Percentiles rank a stretch among this genome's conserved stretches.
These are phyloP conservation scores for Ganoderma multipileum DNA, from an alignment of 1,284 basidiomycete genomes.

Conservation along the genomic window DNA sequence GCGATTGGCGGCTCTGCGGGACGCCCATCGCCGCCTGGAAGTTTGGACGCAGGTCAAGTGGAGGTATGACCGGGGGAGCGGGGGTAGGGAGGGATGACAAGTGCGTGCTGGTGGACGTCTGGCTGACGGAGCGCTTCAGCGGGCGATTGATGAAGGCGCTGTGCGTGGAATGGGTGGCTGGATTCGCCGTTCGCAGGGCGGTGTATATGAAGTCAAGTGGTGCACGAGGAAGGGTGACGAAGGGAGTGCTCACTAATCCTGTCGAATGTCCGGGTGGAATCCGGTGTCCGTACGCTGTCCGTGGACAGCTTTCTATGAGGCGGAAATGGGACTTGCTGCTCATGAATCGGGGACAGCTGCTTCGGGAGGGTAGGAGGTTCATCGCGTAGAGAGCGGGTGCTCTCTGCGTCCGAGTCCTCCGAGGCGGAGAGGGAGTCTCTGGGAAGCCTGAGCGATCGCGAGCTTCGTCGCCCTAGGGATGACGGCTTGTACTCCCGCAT, in stretches of 20 bases:
- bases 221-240: slow-evolving; percentile 10
- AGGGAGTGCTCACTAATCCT: slow-evolving; percentile 27
- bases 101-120: slow-evolving; percentile 63
- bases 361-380: slow-evolving; percentile 23
- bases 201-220: neutral
- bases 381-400: slow-evolving; percentile 24
- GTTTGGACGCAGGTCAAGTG: slow-evolving; percentile 61
- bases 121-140: slow-evolving; percentile 62
- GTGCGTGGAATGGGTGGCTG: slow-evolving; percentile 21
- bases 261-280: slow-evolving; percentile 36
- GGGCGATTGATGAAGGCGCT: slow-evolving; percentile 60
- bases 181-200: neutral
- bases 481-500: slow-evolving; percentile 13
- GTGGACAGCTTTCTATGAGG: slow-evolving; percentile 32
- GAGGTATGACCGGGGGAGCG: slow-evolving; percentile 56
- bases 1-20: slow-evolving; percentile 33
- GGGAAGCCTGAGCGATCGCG: slow-evolving; percentile 31
- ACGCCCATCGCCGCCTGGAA: slow-evolving; percentile 48
- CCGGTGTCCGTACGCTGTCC: slow-evolving; percentile 41
- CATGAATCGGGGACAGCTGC: slow-evolving; percentile 39
- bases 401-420: slow-evolving; percentile 33
- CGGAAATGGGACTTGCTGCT: slow-evolving; percentile 33
- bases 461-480: slow-evolving; percentile 33
- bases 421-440: slow-evolving; percentile 31
- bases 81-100: slow-evolving; percentile 46